Evolutionary conservation across 108 stramenopile species (phyloP), one percentile per base, ranked within the genome.

Genomic region (Skeletonema tropicum): DNA sequence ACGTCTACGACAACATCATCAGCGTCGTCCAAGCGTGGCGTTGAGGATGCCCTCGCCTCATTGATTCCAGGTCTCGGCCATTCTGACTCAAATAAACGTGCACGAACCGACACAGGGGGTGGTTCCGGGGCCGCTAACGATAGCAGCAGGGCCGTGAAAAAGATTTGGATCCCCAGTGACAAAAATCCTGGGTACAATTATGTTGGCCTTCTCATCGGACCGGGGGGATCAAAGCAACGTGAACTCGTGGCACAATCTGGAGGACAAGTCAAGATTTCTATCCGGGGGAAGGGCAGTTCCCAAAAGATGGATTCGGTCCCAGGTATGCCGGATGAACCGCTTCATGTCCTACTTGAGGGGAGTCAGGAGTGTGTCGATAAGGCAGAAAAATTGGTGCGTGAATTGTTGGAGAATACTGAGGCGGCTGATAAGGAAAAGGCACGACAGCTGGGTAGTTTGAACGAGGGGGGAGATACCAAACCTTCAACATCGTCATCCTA

Each of bases 331-430:
- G 83, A 82, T 55, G 85, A 92, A 59, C 94, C 94, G 7, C 63
- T 95, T 52, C 92, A 95, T 52, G 82, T 95, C 19, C 55, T 92
- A 6, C 70, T 95, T 17, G 75, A 83, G 65, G 94, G 90, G 36
- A 61, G 63, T 9, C 60, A 82, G 21, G 79, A 83, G 8, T 76
- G 68, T 38, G 85, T 85, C 55, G 82, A 74, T 25, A 72, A 77
- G 29, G 92, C 91, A 17, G 90, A 87, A 26, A 32, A 23, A 15
- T 57, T 80, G n/a, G 68, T 94, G 6, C 79, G 87, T 25, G 76
- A 74, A 59, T 62, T 92, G 0, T 70, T 94, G 33, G 79, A 83
- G 25, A 80, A 92, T 42, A 48, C 61, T 17, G 75, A 79, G 42
- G 76, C 76, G 26, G 85, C 85, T 1, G 81, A 85, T 49, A 90